Conservation (phyloP, 169 alveolate species). For the Plasmodium coatneyi region DNA sequence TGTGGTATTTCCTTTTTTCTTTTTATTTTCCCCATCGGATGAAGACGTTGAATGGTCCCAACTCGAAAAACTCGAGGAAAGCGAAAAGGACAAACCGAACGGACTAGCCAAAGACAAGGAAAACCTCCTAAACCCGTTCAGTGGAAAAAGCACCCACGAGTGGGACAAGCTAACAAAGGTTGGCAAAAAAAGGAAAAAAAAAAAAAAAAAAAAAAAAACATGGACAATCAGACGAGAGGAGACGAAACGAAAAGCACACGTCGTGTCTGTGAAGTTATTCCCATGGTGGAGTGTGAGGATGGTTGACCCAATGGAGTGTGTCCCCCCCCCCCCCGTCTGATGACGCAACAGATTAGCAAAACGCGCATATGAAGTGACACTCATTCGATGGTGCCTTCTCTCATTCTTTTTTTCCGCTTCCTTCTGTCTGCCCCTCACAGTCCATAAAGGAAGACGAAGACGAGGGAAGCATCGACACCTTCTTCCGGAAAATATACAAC, state of each 20-base stretch:
- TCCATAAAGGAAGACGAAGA: slow-evolving; percentile 46
- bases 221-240: neutral
- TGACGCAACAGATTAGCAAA: neutral
- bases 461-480: slow-evolving; percentile 20
- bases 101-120: neutral
- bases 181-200: neutral
- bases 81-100: neutral
- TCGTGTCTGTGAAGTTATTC: neutral
- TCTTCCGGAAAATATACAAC: slow-evolving; percentile 40
- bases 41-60: slow-evolving; percentile 25
- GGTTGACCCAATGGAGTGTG: neutral
- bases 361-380: neutral
- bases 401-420: neutral
- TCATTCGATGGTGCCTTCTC: neutral
- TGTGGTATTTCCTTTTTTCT: neutral
- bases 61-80: neutral
- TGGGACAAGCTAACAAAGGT: slow-evolving; percentile 46
- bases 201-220: neutral
- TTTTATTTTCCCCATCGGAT: neutral
- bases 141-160: slow-evolving; percentile 55
- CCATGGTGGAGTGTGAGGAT: neutral
- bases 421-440: neutral
- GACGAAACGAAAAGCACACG: neutral
- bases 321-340: neutral
- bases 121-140: slow-evolving; percentile 32